Conservation (phyloP, 176 grass and related monocot genomes). For the Oryza coarctata region DNA sequence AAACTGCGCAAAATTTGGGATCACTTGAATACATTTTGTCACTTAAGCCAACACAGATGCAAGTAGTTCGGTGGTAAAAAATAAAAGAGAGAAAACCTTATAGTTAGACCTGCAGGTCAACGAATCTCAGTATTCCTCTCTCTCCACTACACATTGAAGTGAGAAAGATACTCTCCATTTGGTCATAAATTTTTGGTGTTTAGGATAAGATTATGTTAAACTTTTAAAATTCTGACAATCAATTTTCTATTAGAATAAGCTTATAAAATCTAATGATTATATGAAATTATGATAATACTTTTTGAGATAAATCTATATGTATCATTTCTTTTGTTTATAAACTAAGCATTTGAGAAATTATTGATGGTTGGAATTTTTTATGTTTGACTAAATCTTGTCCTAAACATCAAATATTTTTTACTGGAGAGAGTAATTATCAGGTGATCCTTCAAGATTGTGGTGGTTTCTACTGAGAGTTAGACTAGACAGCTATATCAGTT, state of each 20-base stretch:
- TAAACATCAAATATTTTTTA: too few species aligned
- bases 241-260: too few species aligned
- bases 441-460: neutral
- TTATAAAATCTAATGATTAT: too few species aligned
- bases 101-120: neutral
- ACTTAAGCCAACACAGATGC: neutral
- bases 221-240: too few species aligned
- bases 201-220: too few species aligned
- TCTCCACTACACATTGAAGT: neutral
- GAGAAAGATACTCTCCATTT: neutral
- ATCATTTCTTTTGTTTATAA: too few species aligned
- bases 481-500: neutral
- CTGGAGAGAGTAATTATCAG: neutral
- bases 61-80: neutral
- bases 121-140: neutral
- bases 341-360: too few species aligned
- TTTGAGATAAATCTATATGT: too few species aligned
- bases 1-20: neutral
- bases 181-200: too few species aligned
- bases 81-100: neutral
- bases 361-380: too few species aligned
- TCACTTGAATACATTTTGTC: neutral
- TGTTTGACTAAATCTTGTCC: too few species aligned
- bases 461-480: neutral
- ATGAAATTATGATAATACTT: too few species aligned